Conservation (phyloP, 225 moss, liverwort and hornwort species). For the Ulota crispa region DNA sequence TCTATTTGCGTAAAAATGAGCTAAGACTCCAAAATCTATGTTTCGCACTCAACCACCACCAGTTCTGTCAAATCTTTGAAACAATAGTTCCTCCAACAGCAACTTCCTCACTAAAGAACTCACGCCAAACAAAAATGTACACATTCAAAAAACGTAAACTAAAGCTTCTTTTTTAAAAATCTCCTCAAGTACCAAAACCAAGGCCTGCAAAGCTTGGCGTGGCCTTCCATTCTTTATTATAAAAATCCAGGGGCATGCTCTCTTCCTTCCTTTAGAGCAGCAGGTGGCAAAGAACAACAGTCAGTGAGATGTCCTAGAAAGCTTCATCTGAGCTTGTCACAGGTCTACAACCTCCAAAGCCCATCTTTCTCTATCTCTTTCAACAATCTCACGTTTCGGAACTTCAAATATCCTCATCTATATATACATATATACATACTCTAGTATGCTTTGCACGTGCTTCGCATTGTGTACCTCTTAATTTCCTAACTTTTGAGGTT, state of each 20-base stretch:
- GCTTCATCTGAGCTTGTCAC: slow-evolving; percentile 60
- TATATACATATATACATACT: too few relatives aligned
- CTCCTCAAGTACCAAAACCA: background rate
- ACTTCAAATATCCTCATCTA: background rate
- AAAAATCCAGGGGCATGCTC: background rate
- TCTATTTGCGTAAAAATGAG: too few relatives aligned
- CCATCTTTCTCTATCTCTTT: slow-evolving; percentile 53
- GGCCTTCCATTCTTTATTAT: background rate
- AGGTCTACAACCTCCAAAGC: slow-evolving; percentile 58
- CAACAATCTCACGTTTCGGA: slow-evolving; percentile 31
- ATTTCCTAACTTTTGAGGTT: too few relatives aligned
- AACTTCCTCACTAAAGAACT: too few relatives aligned
- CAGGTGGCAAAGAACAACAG: slow-evolving; percentile 3
- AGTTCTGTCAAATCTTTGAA: too few relatives aligned
- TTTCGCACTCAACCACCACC: too few relatives aligned
- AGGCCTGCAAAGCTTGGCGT: background rate
- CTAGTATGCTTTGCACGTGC: too few relatives aligned
- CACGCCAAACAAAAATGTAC: too few relatives aligned
- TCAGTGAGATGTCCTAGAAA: slow-evolving; percentile 30
- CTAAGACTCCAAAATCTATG: too few relatives aligned
- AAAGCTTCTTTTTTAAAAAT: background rate
- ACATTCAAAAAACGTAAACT: too few relatives aligned
- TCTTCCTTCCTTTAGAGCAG: background rate
- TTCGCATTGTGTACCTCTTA: too few relatives aligned
- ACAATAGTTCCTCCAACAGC: too few relatives aligned